Evolutionary conservation across 192 early-diverging fungal species (phyloP), one percentile per base, ranked within the genome.

Genomic region (Phycomyces nitens): DNA sequence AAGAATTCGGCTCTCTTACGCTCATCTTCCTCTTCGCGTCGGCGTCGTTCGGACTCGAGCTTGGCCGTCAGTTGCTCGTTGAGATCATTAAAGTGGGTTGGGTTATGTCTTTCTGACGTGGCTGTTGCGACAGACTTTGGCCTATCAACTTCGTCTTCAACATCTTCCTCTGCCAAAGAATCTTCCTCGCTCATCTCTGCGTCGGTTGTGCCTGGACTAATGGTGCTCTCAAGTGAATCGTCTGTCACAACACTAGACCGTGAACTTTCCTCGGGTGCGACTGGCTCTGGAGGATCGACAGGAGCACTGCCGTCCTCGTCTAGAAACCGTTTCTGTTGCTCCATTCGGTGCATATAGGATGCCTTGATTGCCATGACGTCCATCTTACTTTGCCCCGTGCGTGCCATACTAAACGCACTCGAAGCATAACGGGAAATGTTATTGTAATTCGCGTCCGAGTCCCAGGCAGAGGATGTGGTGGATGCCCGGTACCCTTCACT

Each of bases 1-100:
- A 68, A 73, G 24, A 73, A 73, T 26, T 68, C 57, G 5, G 38
- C 58, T 0, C 72, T 44, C 6, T 42, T 57, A 0, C 49, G 26
- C 53, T 73, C 72, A 40, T 73, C 72, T n/a, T 73, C 72, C 41
- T 73, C 72, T 52, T 73, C 72, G 14, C 60, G 54, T 39, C 52
- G 60, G 0, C 53, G 54, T 9, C 72, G 58, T 40, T 68, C 39
- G 12, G 50, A n/a, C 34, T 73, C 72, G 2, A 73, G 9, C 24
- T 65, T 47, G 24, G 20, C 20, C 8, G 34, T 24, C 9, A 47
- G 22, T 18, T 52, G 34, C 0, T 64, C 68, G 8, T 58, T 56
- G 5, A 58, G 24, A 47, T 70, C 59, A 43, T 27, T 40, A 11
- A 23, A 12, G 14, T 65, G 54, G 18, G 38, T 26, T 21, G 24